These are phyloP conservation scores for Neurospora sp. DNA, from an alignment of 495 filamentous ascomycete species.

Conservation along the genomic window DNA sequence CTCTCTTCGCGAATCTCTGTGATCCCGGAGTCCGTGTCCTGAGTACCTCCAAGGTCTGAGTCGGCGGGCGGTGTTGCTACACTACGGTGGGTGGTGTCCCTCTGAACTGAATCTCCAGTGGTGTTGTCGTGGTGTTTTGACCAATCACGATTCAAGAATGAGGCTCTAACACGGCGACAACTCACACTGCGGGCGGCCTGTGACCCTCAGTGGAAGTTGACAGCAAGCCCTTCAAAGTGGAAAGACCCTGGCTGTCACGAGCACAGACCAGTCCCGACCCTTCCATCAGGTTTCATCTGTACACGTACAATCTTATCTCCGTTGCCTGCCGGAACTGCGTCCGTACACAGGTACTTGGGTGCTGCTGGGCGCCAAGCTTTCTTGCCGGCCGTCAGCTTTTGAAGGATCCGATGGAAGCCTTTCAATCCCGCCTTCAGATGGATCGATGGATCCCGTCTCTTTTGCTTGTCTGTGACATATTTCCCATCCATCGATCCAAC, in stretches of 20 bases:
- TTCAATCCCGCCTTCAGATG: neutral
- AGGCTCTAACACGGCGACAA: neutral
- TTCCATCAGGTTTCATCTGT: neutral
- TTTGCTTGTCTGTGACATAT: neutral
- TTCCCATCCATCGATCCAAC: neutral
- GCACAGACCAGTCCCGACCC: neutral
- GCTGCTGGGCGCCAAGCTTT: too few species aligned
- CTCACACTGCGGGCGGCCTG: neutral
- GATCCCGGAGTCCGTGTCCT: neutral
- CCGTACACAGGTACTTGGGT: neutral
- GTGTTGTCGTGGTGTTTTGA: neutral
- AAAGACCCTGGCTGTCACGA: neutral
- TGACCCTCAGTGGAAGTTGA: neutral
- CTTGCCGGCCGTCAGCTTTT: neutral
- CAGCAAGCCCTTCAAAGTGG: constrained; percentile 1
- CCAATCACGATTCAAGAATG: neutral
- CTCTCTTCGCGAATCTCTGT: neutral
- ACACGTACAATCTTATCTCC: neutral
- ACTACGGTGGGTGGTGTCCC: neutral
- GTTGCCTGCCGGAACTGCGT: neutral
- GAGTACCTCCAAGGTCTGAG: neutral
- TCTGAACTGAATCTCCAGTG: neutral
- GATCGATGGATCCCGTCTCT: neutral
- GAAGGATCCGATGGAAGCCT: neutral
- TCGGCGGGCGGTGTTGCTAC: neutral